Evolutionary conservation across 805 yeast genomes (phyloP), one percentile per base, ranked within the genome.

Genomic region (Starmerella cellae): DNA sequence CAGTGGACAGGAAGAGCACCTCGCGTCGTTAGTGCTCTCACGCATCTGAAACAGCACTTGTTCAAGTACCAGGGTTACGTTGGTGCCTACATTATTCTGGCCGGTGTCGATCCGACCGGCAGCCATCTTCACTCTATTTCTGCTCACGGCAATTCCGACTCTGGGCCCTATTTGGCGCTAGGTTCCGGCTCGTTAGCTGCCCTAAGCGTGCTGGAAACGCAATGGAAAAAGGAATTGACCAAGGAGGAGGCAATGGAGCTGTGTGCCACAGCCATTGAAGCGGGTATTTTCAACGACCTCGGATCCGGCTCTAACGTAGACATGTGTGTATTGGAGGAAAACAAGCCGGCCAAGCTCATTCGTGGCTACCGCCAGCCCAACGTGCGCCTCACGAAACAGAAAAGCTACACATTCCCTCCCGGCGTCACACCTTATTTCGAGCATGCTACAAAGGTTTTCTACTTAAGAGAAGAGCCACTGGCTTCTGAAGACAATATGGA

Each of bases 251-350:
- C 97, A n/a, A 76, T 85, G 66, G 76, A 74, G 53, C 69, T 91
- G 41, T 88, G 95, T 48, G 69, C 95, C 3, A 85, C 82, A 52
- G 97, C 97, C 21, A 91, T 91, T 57, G 82, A 83, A 65, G 84
- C 95, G 16, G 98, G 98, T 73, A 88, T 91, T 57, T 91, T 95
- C 95, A 91, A 91, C 64, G 98, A 91, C 70, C 73, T 88, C 59
- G 98, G 98, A 38, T 88, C 97, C 1, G 98, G 98, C 60, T 91
- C 98, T 23, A 91, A 91, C 59, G 97, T 91, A 29, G 98, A 91
- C 61, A 68, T 91, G 49, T 91, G 97, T 68, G 97, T 91, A 16
- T 84, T 91, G 93, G 96, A 88, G 65, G 67, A 73, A 33, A 95
- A 91, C 48, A 77, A 58, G 56, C 67, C 66, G 19, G 95, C 97